Evolutionary conservation across 1,139 yeast genomes (phyloP).

Genomic region (Blastobotrys persicus): DNA sequence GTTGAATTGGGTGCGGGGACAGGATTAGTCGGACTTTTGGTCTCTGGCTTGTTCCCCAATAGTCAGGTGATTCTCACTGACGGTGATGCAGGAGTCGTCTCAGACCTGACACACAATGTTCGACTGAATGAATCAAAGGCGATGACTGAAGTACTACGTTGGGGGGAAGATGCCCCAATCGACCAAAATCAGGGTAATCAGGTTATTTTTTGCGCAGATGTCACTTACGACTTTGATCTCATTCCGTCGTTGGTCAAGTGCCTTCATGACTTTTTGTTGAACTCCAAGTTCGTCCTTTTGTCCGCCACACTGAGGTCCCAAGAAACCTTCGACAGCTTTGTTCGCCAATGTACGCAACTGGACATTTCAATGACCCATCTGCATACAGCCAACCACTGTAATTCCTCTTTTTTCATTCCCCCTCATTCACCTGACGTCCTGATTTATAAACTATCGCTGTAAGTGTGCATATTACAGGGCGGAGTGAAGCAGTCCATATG

Average conservation of each 20-base stretch:
- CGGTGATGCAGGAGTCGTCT: constrained; percentile 68
- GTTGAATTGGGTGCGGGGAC: constrained; percentile 90
- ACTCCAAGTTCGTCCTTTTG: constrained; percentile 23
- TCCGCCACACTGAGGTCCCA: constrained; percentile 72
- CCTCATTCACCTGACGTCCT: constrained; percentile 26
- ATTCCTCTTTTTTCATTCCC: constrained; percentile 23
- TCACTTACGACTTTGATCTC: constrained; percentile 70
- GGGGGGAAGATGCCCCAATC: constrained; percentile 49
- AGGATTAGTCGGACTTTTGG: constrained; percentile 70
- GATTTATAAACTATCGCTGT: constrained; percentile 15
- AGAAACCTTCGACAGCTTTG: constrained; percentile 57
- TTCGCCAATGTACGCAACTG: constrained; percentile 37
- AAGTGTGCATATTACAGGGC: neutral
- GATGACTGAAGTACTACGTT: constrained; percentile 53
- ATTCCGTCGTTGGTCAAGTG: constrained; percentile 57
- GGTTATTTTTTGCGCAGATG: constrained; percentile 67
- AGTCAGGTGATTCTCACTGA: constrained; percentile 59
- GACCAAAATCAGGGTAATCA: constrained; percentile 7
- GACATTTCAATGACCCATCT: constrained; percentile 36
- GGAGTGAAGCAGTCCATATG: too few relatives aligned
- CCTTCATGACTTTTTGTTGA: constrained; percentile 34
- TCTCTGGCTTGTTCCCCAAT: constrained; percentile 36
- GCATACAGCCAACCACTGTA: constrained; percentile 22
- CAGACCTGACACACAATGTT: constrained; percentile 48
- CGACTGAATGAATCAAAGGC: constrained; percentile 43